Evolutionary conservation across 2,329 filamentous ascomycete genomes (phyloP).

Genomic region (Macrophomina pseudophaseolina): DNA sequence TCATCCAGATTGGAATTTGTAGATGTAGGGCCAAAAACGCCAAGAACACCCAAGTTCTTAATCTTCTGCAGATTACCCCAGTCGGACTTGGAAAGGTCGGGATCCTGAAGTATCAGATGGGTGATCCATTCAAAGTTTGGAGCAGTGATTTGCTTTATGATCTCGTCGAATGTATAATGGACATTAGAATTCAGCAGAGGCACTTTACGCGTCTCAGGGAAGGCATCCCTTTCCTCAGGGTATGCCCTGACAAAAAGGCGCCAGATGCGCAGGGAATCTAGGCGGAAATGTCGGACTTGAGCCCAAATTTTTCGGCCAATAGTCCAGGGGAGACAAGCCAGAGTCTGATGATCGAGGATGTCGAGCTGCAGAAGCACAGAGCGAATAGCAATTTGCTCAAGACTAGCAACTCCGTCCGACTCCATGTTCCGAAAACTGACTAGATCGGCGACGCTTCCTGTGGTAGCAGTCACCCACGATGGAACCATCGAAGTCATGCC

Average conservation of each 20-base stretch:
- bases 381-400: constrained; percentile 20
- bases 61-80: constrained; percentile 1
- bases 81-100: neutral
- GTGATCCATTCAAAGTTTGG: constrained; percentile 20
- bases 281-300: neutral
- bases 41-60: constrained; percentile 12
- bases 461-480: constrained; percentile 16
- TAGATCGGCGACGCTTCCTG: constrained; percentile 19
- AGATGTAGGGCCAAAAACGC: neutral
- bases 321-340: constrained; percentile 18
- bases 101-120: constrained; percentile 6
- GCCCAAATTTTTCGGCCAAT: constrained; percentile 11
- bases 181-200: neutral
- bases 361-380: constrained; percentile 22
- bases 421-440: constrained; percentile 2
- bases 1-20: constrained; percentile 2
- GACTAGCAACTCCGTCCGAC: neutral
- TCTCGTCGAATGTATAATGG: neutral
- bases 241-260: constrained; percentile 16
- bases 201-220: constrained; percentile 12
- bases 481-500: constrained; percentile 4
- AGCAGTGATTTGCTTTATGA: constrained; percentile 3
- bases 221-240: constrained; percentile 11
- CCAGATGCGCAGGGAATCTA: constrained; percentile 21
- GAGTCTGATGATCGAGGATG: neutral